Evolutionary conservation across 768 basidiomycete species (phyloP).

Genomic region (Boletus eberwhitei): DNA sequence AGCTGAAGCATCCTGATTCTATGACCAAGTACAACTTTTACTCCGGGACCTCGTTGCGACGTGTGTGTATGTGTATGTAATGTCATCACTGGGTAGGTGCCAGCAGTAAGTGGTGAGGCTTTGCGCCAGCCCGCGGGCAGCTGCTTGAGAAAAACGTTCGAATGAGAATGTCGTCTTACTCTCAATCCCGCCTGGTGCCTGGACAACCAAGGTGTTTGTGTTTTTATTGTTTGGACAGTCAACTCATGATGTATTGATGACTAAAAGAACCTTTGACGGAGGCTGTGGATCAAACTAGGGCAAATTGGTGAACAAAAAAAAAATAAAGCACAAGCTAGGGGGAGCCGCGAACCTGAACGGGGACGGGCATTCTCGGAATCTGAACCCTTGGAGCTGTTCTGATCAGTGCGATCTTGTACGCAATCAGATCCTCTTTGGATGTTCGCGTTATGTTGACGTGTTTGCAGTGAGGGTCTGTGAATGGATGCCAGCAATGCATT

Average conservation of each 20-base stretch:
- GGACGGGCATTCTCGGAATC: constrained; percentile 23
- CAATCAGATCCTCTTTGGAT: constrained; percentile 21
- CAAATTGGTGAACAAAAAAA: constrained; percentile 9
- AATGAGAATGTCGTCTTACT: constrained; percentile 12
- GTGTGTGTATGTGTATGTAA: constrained; percentile 25
- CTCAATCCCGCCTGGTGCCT: constrained; percentile 11
- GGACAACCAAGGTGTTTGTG: constrained; percentile 12
- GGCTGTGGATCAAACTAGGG: constrained; percentile 14
- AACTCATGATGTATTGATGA: constrained; percentile 12
- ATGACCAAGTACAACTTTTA: constrained; percentile 15
- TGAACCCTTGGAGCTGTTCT: constrained; percentile 21
- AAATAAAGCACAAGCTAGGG: constrained; percentile 4
- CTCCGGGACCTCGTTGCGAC: constrained; percentile 19
- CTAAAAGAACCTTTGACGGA: constrained; percentile 12
- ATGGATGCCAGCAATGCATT: constrained; percentile 28
- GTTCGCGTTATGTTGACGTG: constrained; percentile 29
- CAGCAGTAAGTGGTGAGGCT: constrained; percentile 25
- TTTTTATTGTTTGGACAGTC: constrained; percentile 6
- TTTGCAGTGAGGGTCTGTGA: constrained; percentile 25
- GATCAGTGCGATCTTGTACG: constrained; percentile 21
- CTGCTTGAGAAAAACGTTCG: constrained; percentile 16
- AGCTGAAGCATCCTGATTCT: constrained; percentile 25
- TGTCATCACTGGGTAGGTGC: constrained; percentile 17
- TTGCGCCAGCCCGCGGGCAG: constrained; percentile 7
- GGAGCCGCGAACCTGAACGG: constrained; percentile 24